phyloP scores from a whole-genome alignment of 2,329 filamentous ascomycete genomes.

The Davidsoniella virescens region DNA sequence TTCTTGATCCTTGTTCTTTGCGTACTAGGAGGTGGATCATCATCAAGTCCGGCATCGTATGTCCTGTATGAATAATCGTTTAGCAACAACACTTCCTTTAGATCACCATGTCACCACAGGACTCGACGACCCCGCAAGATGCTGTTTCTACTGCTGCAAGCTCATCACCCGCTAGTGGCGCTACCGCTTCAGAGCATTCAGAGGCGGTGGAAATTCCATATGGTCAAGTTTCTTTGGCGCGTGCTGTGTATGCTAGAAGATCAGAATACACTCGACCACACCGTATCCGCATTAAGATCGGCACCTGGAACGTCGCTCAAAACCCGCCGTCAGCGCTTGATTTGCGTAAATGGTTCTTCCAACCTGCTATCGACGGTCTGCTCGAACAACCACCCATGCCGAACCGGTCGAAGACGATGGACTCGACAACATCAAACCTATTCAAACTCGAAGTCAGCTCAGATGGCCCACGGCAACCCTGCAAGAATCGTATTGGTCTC shows the following conservation, averaged over 20 bases:
- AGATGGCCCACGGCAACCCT: slow-evolving; percentile 6
- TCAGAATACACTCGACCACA: slow-evolving; percentile 64
- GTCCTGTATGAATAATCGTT: too few species aligned
- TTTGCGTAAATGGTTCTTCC: slow-evolving; percentile 73
- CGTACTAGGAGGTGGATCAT: too few species aligned
- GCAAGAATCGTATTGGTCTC: slow-evolving; percentile 42
- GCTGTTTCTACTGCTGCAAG: too few species aligned
- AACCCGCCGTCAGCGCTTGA: slow-evolving; percentile 77
- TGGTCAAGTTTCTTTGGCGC: slow-evolving; percentile 42
- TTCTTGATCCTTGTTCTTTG: too few species aligned
- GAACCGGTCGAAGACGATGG: slow-evolving; percentile 2
- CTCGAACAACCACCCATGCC: slow-evolving; percentile 9
- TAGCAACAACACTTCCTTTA: too few species aligned
- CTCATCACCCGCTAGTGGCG: too few species aligned
- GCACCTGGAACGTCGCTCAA: slow-evolving; percentile 87
- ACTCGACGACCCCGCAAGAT: too few species aligned
- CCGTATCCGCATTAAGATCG: slow-evolving; percentile 71
- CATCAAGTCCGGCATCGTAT: too few species aligned
- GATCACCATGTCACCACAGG: too few species aligned
- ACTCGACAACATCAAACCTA: slow-evolving; percentile 4
- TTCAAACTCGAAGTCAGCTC: slow-evolving; percentile 9
- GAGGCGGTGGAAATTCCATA: slow-evolving; percentile 30
- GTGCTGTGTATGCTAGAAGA: slow-evolving; percentile 53
- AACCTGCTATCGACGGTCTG: slow-evolving; percentile 20
- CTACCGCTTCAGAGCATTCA: slow-evolving; percentile 13